These are phyloP conservation scores for Aurifilum marmelostoma DNA, from an alignment of 2,329 filamentous ascomycete genomes.

Conservation along the genomic window DNA sequence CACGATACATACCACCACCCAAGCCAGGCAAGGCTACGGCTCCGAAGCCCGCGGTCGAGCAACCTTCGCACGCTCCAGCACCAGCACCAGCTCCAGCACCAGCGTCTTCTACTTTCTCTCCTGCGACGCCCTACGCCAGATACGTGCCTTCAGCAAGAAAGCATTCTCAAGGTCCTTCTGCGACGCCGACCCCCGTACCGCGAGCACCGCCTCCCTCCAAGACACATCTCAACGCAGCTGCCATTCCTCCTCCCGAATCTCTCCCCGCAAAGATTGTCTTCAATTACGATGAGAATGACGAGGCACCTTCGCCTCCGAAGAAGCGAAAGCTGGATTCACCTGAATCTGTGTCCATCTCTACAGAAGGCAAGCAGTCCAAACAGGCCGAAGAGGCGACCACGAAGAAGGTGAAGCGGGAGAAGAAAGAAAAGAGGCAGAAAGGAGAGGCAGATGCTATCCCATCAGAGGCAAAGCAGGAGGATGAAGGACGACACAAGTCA, in stretches of 20 bases:
- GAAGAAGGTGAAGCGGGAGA: slow-evolving; percentile 35
- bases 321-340: slow-evolving; percentile 26
- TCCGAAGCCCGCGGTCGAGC: slow-evolving; percentile 20
- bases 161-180: not conserved
- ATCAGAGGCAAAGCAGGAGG: slow-evolving; percentile 32
- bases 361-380: slow-evolving; percentile 20
- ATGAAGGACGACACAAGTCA: slow-evolving; percentile 42
- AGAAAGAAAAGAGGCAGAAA: slow-evolving; percentile 39
- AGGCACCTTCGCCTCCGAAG: slow-evolving; percentile 24
- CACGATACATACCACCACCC: slow-evolving; percentile 42
- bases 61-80: slow-evolving; percentile 28
- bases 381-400: slow-evolving; percentile 9
- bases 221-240: slow-evolving; percentile 27
- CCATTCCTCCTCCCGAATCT: slow-evolving; percentile 23
- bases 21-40: slow-evolving; percentile 39
- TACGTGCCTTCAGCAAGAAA: slow-evolving; percentile 27
- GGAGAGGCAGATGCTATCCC: slow-evolving; percentile 33
- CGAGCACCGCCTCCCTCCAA: slow-evolving; percentile 15
- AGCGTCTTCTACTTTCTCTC: slow-evolving; percentile 33
- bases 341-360: slow-evolving; percentile 6
- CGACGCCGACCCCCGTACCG: not conserved
- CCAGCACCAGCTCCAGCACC: slow-evolving; percentile 26
- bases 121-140: slow-evolving; percentile 28
- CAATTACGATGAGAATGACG: slow-evolving; percentile 31
- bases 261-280: slow-evolving; percentile 33